These are phyloP conservation scores for Croton setiger DNA, from an alignment of 441 rosid species.

Conservation along the genomic window DNA sequence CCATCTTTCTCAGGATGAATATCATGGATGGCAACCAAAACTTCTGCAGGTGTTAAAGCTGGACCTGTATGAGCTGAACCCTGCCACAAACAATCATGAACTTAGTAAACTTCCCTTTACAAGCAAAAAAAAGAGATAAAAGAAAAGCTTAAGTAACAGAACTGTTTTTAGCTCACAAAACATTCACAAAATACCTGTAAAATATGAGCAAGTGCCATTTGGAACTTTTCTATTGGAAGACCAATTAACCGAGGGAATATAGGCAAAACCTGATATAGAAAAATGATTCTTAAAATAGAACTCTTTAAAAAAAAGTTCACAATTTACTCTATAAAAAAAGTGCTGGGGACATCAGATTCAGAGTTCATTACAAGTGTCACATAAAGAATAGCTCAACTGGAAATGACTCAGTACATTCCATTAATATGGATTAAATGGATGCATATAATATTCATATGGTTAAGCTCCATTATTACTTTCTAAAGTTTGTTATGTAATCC, in stretches of 20 bases:
- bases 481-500: neutral
- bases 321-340: neutral
- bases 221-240: constrained; percentile 95
- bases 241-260: constrained; percentile 91
- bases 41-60: constrained; percentile 98
- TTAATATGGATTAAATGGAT: neutral
- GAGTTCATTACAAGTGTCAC: neutral
- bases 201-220: constrained; percentile 94
- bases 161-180: neutral
- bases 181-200: constrained; percentile 66
- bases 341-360: neutral
- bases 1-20: constrained; percentile 90
- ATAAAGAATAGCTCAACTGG: neutral
- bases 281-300: constrained; percentile 16
- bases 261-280: constrained; percentile 74
- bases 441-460: neutral
- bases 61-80: constrained; percentile 99
- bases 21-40: constrained; percentile 93
- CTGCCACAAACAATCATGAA: constrained; percentile 43
- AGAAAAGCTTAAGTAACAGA: neutral
- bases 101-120: neutral
- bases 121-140: neutral
- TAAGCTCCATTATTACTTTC: neutral
- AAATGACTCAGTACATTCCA: neutral
- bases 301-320: neutral